A percentile compares a stretch with the other conserved stretches of the same genome.
These are phyloP conservation scores for Fusarium brachygibbosum DNA, from an alignment of 2,329 filamentous ascomycete genomes.

Conservation along the genomic window DNA sequence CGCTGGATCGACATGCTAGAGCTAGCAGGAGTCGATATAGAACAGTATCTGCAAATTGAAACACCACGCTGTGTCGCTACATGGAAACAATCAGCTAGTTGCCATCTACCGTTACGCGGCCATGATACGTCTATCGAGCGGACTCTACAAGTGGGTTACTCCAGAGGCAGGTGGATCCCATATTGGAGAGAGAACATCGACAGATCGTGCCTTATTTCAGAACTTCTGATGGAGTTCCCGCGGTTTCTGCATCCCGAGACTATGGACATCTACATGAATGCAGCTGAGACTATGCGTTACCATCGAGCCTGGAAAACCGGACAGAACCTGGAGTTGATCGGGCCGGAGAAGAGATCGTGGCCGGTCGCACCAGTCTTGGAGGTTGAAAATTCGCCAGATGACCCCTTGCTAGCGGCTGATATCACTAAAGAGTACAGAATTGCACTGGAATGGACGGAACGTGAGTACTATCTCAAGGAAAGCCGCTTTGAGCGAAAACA, in stretches of 20 bases:
- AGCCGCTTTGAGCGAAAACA: background rate
- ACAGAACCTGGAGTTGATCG: fast-evolving
- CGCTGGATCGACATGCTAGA: background rate
- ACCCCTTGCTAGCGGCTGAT: background rate
- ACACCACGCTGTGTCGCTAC: background rate
- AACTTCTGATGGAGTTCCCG: background rate
- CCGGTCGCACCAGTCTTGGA: background rate
- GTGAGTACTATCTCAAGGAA: background rate
- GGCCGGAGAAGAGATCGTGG: background rate
- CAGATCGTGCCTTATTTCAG: background rate
- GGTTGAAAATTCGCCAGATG: background rate
- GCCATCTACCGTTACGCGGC: fast-evolving
- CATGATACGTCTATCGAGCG: background rate
- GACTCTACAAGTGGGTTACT: fast-evolving
- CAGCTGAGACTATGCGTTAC: background rate
- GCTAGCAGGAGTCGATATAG: background rate
- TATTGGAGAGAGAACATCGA: background rate
- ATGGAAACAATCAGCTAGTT: background rate
- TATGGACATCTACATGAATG: fast-evolving
- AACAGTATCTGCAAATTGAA: background rate
- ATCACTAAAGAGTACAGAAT: background rate
- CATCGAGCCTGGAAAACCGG: background rate
- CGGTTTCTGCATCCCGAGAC: background rate
- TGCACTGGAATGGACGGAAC: background rate
- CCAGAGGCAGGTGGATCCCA: background rate